A percentile compares a stretch with the other conserved stretches of the same genome.
Evolutionary conservation across 345 rosid genomes (phyloP).

Genomic region (Triadica sebifera): DNA sequence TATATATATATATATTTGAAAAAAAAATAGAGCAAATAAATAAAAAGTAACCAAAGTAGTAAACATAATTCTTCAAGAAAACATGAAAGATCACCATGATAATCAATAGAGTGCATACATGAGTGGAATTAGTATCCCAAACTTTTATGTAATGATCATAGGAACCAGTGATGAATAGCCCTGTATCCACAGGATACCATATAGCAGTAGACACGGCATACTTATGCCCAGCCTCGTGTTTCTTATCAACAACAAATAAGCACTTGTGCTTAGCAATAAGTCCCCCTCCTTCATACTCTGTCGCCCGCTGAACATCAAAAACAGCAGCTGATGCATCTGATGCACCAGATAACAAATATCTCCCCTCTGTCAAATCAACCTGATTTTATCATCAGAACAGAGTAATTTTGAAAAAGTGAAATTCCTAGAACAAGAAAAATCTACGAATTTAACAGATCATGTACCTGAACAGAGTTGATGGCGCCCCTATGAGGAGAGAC

Average conservation of each 20-base stretch:
- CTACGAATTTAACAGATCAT: background rate
- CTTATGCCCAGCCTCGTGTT: conserved; percentile 69
- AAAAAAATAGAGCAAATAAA: conserved; percentile 1
- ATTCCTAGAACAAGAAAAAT: background rate
- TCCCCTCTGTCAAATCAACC: conserved; percentile 93
- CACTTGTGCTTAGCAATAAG: conserved; percentile 70
- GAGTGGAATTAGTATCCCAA: conserved; percentile 91
- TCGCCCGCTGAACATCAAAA: conserved; percentile 66
- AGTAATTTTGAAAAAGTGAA: background rate
- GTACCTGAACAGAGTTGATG: conserved; percentile 86
- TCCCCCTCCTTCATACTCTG: conserved; percentile 62
- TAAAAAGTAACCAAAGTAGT: background rate
- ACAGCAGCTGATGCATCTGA: conserved; percentile 86
- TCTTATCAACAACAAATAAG: conserved; percentile 70
- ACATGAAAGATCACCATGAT: background rate
- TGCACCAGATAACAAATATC: conserved; percentile 78
- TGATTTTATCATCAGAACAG: conserved; percentile 40
- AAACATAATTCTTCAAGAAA: background rate
- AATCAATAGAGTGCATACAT: conserved; percentile 32
- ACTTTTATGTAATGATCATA: conserved; percentile 76
- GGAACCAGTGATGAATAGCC: conserved; percentile 84
- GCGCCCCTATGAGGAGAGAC: conserved; percentile 84
- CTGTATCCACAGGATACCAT: conserved; percentile 96
- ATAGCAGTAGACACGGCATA: conserved; percentile 74
- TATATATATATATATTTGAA: background rate